Evolutionary conservation across 2,329 filamentous ascomycete genomes (phyloP).

Genomic region (Ophiosphaerella korrae): DNA sequence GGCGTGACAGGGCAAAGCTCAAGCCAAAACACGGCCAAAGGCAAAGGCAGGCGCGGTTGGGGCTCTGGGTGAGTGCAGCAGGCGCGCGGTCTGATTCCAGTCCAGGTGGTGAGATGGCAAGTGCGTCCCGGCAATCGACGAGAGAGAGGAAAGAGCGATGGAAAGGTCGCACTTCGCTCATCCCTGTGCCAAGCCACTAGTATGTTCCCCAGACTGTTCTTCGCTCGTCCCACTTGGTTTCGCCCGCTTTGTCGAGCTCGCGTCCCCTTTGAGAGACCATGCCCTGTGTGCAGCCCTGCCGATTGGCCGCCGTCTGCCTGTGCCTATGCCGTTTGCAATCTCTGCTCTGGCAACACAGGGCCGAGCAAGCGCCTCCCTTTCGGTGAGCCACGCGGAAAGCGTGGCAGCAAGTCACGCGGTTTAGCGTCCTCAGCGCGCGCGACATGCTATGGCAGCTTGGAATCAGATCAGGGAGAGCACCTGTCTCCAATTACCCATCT

Average conservation of each 20-base stretch:
- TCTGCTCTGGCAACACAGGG: conserved; percentile 7
- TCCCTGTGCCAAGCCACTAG: conserved; percentile 1
- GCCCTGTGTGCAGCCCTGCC: conserved; percentile 2
- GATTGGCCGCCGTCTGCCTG: conserved; percentile 16
- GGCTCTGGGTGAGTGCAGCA: too few species aligned
- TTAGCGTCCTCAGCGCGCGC: background rate
- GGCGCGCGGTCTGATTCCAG: background rate
- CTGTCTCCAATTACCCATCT: too few species aligned
- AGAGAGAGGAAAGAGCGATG: conserved; percentile 2
- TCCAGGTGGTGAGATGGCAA: background rate
- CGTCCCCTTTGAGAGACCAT: background rate
- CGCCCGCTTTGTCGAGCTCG: background rate
- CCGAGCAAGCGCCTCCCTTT: conserved; percentile 10
- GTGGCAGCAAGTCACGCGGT: conserved; percentile 12
- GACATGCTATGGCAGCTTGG: conserved; percentile 1
- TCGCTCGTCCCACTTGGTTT: conserved; percentile 1
- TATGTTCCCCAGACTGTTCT: background rate
- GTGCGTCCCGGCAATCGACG: background rate
- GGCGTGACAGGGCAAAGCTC: conserved; percentile 9
- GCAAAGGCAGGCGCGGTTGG: background rate
- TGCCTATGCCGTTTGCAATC: too few species aligned
- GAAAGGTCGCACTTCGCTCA: background rate
- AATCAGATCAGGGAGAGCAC: too few species aligned
- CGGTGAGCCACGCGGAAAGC: background rate
- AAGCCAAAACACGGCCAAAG: conserved; percentile 10